Evolutionary conservation across 2,329 filamentous ascomycete genomes (phyloP).

Genomic region (Dothistroma septosporum): DNA sequence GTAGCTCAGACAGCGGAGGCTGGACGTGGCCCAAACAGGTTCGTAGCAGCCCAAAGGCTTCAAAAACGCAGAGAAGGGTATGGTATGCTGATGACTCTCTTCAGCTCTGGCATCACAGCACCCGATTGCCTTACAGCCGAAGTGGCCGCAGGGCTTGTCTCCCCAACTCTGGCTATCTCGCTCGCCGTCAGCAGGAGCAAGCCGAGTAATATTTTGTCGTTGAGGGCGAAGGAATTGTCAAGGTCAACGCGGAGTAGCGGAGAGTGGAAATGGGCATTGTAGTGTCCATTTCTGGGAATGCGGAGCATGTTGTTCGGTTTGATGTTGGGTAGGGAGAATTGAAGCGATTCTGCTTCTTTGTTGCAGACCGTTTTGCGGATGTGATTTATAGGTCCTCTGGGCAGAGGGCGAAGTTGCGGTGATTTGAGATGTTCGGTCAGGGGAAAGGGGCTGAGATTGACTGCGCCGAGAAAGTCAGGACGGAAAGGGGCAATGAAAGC

Average conservation of each 20-base stretch:
- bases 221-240: constrained; percentile 36
- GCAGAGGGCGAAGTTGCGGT: not conserved
- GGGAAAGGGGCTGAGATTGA: not conserved
- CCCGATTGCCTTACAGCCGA: constrained; percentile 39
- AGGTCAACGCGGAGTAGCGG: constrained; percentile 37
- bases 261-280: constrained; percentile 34
- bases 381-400: constrained; percentile 13
- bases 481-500: not conserved
- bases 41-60: constrained; percentile 1
- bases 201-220: constrained; percentile 45
- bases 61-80: constrained; percentile 11
- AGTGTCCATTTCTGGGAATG: constrained; percentile 43
- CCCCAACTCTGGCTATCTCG: constrained; percentile 34
- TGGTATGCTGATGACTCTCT: constrained; percentile 40
- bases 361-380: constrained; percentile 8
- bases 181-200: constrained; percentile 40
- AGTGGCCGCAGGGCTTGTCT: constrained; percentile 37
- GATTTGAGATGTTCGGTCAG: not conserved
- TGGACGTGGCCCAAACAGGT: too few relatives aligned
- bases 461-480: not conserved
- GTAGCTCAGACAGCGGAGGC: too few relatives aligned
- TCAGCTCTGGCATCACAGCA: constrained; percentile 35
- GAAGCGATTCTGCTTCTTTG: constrained; percentile 15
- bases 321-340: constrained; percentile 5
- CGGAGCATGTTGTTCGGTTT: constrained; percentile 41